Percentiles rank a stretch among this genome's conserved stretches.
These are phyloP conservation scores for Phytophthora lateralis DNA, from an alignment of 352 stramenopile genomes.

Conservation along the genomic window DNA sequence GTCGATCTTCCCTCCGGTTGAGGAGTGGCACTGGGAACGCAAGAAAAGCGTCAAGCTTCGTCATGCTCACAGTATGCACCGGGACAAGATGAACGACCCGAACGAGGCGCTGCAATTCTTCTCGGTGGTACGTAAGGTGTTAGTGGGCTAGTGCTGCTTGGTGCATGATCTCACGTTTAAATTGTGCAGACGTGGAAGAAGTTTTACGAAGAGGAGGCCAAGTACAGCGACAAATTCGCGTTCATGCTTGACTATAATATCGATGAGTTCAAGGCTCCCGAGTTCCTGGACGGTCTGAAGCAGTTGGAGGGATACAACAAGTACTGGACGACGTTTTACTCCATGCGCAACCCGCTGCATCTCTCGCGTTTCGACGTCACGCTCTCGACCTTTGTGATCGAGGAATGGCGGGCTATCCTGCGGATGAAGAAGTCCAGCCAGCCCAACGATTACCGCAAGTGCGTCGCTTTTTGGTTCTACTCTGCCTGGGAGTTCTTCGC, in stretches of 20 bases:
- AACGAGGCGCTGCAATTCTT: slow-evolving; percentile 86
- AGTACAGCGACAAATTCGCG: slow-evolving; percentile 87
- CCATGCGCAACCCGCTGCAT: slow-evolving; percentile 72
- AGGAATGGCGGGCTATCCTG: slow-evolving; percentile 81
- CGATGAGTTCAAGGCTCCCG: slow-evolving; percentile 66
- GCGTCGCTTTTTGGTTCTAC: slow-evolving; percentile 89
- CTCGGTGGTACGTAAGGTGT: slow-evolving; percentile 52
- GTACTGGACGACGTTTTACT: slow-evolving; percentile 83
- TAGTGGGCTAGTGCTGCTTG: background rate
- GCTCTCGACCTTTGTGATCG: slow-evolving; percentile 67
- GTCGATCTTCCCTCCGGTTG: slow-evolving; percentile 80
- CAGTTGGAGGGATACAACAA: slow-evolving; percentile 83
- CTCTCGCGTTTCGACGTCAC: slow-evolving; percentile 79
- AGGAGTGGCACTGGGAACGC: slow-evolving; percentile 85
- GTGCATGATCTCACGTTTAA: background rate
- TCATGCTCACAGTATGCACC: slow-evolving; percentile 83
- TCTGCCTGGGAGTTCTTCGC: slow-evolving; percentile 86
- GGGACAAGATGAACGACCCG: slow-evolving; percentile 69
- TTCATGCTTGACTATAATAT: slow-evolving; percentile 76
- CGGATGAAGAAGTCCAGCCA: slow-evolving; percentile 84
- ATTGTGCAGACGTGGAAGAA: slow-evolving; percentile 79
- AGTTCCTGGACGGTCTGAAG: slow-evolving; percentile 77
- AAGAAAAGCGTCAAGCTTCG: slow-evolving; percentile 86
- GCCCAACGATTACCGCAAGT: slow-evolving; percentile 89
- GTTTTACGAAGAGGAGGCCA: slow-evolving; percentile 88